Percentiles rank a stretch among this genome's conserved stretches.
phyloP scores from a whole-genome alignment of 2,329 filamentous ascomycete genomes.

The Exophiala bonariae region DNA sequence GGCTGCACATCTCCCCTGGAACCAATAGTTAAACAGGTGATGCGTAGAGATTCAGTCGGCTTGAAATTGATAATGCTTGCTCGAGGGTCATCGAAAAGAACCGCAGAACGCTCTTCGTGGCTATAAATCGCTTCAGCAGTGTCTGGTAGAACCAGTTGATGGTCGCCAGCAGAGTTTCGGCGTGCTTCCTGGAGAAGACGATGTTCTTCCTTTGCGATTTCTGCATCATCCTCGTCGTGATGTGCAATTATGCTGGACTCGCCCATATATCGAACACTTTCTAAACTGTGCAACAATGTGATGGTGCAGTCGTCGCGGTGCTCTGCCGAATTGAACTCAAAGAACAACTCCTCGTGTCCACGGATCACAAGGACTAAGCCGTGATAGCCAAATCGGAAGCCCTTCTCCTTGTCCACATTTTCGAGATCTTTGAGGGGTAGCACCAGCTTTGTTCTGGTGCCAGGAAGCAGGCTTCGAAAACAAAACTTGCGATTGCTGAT shows the following conservation, averaged over 20 bases:
- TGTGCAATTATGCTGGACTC: conserved; percentile 68
- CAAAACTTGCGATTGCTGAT: conserved; percentile 85
- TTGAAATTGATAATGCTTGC: conserved; percentile 91
- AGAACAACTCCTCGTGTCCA: conserved; percentile 93
- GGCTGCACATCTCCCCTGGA: conserved; percentile 95
- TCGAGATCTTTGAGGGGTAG: conserved; percentile 88
- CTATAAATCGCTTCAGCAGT: conserved; percentile 27
- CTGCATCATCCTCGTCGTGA: conserved; percentile 69
- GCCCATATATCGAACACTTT: conserved; percentile 68
- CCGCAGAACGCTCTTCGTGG: conserved; percentile 36
- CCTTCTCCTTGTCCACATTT: conserved; percentile 91
- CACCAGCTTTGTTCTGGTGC: conserved; percentile 88
- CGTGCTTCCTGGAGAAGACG: conserved; percentile 77
- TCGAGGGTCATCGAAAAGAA: conserved; percentile 82
- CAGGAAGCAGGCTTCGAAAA: conserved; percentile 86
- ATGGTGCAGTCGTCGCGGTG: conserved; percentile 86
- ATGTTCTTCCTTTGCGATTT: conserved; percentile 76
- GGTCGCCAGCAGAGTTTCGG: conserved; percentile 41
- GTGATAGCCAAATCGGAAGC: conserved; percentile 87
- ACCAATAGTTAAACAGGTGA: conserved; percentile 94
- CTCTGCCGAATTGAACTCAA: conserved; percentile 80
- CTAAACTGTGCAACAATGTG: conserved; percentile 74
- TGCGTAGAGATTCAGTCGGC: conserved; percentile 72
- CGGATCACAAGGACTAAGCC: conserved; percentile 90
- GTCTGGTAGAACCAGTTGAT: conserved; percentile 23